Conservation (phyloP, 2,329 filamentous ascomycete genomes). For the Trichophyton rubrum region DNA sequence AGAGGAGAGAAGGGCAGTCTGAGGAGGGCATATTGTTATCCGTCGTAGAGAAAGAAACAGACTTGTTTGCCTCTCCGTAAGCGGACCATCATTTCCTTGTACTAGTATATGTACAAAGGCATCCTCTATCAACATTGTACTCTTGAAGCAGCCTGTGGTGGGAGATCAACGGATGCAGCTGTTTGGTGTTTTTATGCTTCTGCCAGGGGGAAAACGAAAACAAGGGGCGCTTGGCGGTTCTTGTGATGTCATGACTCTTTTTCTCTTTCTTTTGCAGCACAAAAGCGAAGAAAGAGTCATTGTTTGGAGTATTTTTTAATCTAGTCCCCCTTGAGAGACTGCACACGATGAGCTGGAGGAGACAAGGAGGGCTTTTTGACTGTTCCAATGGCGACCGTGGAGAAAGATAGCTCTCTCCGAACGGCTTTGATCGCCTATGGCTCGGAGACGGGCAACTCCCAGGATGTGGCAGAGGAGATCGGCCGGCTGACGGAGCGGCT, state of each 20-base stretch:
- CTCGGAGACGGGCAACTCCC: slow-evolving; percentile 87
- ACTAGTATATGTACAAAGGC: neutral
- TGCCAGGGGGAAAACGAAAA: neutral
- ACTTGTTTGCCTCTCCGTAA: neutral
- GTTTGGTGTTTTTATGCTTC: neutral
- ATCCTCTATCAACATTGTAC: neutral
- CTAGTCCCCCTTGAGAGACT: too few species aligned
- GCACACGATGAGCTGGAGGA: neutral
- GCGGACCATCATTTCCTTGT: neutral
- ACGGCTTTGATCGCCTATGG: slow-evolving; percentile 68
- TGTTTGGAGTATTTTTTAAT: neutral
- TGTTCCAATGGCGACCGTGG: slow-evolving; percentile 5
- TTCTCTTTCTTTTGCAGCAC: neutral
- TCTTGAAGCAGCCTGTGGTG: neutral
- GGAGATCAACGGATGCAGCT: neutral
- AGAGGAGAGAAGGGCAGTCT: neutral
- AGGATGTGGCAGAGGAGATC: slow-evolving; percentile 80
- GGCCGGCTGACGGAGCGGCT: slow-evolving; percentile 61
- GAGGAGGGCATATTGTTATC: neutral
- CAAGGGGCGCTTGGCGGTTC: neutral
- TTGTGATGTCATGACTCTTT: slow-evolving; percentile 11
- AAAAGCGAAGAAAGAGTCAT: neutral
- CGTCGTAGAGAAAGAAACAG: neutral
- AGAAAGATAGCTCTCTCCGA: slow-evolving; percentile 5
- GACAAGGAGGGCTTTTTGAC: neutral